Percentiles rank a stretch among this genome's conserved stretches.
phyloP scores from a whole-genome alignment of 805 yeast species.

The Saturnispora zaruensis region DNA sequence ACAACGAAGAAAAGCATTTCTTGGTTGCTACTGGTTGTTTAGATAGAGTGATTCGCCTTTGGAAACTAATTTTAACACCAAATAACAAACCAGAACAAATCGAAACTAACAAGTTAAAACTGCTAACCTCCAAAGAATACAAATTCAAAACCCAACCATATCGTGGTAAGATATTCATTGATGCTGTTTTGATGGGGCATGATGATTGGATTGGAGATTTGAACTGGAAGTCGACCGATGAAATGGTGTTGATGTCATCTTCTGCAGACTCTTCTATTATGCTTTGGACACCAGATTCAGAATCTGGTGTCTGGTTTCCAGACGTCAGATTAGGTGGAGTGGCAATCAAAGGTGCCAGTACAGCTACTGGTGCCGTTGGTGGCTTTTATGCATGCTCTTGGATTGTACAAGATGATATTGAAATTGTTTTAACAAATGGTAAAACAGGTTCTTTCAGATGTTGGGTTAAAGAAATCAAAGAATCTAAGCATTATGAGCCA shows the following conservation, averaged over 20 bases:
- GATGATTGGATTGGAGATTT: conserved; percentile 94
- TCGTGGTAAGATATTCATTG: conserved; percentile 55
- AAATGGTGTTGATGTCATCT: conserved; percentile 61
- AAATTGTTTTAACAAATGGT: conserved; percentile 70
- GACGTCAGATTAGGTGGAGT: conserved; percentile 79
- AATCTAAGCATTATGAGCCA: conserved; percentile 25
- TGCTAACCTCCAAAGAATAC: conserved; percentile 67
- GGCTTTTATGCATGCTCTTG: conserved; percentile 62
- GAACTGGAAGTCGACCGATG: conserved; percentile 61
- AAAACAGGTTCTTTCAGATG: conserved; percentile 88
- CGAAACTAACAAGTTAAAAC: conserved; percentile 40
- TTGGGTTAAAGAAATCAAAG: conserved; percentile 41
- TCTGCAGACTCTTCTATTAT: conserved; percentile 91
- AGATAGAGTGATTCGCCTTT: conserved; percentile 82
- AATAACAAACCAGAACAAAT: conserved; percentile 39
- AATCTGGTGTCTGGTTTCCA: conserved; percentile 87
- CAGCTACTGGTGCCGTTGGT: conserved; percentile 91
- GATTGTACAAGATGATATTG: conserved; percentile 37
- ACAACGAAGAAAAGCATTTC: conserved; percentile 36
- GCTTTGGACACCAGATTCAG: conserved; percentile 85
- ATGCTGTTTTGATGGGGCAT: conserved; percentile 93
- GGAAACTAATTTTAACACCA: conserved; percentile 63
- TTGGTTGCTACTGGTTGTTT: conserved; percentile 86
- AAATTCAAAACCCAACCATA: conserved; percentile 40
- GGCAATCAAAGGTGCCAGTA: conserved; percentile 92